Percentiles rank a stretch among this genome's conserved stretches.
Conservation (phyloP, 2,329 filamentous ascomycete genomes). For the Fonsecaea monophora region DNA sequence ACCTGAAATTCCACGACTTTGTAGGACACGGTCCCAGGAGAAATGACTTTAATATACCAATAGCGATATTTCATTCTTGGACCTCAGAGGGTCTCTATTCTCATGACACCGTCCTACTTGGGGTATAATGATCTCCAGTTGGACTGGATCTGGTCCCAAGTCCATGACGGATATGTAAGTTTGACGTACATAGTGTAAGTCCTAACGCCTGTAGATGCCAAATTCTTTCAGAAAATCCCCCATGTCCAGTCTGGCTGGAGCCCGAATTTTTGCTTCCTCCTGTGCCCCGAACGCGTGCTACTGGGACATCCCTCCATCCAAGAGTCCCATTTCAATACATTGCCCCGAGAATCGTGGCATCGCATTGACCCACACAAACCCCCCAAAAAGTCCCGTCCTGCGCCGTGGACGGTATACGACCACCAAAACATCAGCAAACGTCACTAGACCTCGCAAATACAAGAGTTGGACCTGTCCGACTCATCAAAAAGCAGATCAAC, state of each 20-base stretch:
- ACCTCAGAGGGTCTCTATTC: not conserved
- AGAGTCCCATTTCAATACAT: not conserved
- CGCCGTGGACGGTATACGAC: not conserved
- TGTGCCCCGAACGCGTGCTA: not conserved
- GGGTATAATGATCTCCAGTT: slow-evolving; percentile 4
- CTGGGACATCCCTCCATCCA: not conserved
- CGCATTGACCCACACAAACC: not conserved
- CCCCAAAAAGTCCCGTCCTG: not conserved
- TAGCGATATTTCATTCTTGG: not conserved
- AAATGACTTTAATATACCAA: not conserved
- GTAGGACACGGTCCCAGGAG: not conserved
- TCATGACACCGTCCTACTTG: not conserved
- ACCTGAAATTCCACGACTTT: slow-evolving; percentile 20
- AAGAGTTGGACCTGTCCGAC: slow-evolving; percentile 1
- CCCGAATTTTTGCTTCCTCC: not conserved
- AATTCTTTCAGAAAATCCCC: not conserved
- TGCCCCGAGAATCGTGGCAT: not conserved
- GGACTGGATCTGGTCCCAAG: not conserved
- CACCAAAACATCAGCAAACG: slow-evolving; percentile 1
- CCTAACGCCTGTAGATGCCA: not conserved
- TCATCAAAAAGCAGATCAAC: slow-evolving; percentile 4
- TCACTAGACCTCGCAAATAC: slow-evolving; percentile 7
- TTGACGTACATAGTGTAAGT: not conserved
- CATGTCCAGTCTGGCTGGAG: not conserved
- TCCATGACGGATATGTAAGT: not conserved